phyloP scores from a whole-genome alignment of 345 rosid genomes.

The Xanthoceras sorbifolium region DNA sequence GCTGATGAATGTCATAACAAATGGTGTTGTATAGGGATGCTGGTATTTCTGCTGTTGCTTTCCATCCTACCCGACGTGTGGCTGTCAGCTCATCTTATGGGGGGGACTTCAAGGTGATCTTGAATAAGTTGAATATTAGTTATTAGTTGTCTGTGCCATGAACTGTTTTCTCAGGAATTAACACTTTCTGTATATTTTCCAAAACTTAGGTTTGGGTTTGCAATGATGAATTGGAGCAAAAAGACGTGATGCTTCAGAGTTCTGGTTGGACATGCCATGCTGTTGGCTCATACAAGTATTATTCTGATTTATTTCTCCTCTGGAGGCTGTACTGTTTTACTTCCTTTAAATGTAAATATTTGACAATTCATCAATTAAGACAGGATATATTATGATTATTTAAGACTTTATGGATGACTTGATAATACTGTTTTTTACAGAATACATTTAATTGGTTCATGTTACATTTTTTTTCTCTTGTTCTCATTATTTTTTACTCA shows the following conservation, averaged over 20 bases:
- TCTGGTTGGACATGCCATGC: conserved; percentile 88
- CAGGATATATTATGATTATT: too few relatives aligned
- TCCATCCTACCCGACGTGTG: conserved; percentile 72
- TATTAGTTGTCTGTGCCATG: background rate
- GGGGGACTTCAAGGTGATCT: conserved; percentile 91
- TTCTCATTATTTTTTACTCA: background rate
- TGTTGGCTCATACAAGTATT: conserved; percentile 91
- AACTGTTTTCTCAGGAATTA: background rate
- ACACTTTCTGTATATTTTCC: conserved; percentile 7
- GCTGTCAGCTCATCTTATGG: conserved; percentile 84
- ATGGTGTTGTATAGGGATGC: conserved; percentile 60
- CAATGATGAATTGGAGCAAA: conserved; percentile 44
- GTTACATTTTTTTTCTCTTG: too few relatives aligned
- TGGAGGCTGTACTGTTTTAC: background rate
- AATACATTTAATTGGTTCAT: too few relatives aligned
- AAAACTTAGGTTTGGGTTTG: conserved; percentile 70
- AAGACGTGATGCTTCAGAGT: conserved; percentile 38
- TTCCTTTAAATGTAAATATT: background rate
- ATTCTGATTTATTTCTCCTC: conserved; percentile 3
- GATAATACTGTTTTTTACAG: too few relatives aligned
- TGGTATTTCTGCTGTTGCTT: conserved; percentile 69
- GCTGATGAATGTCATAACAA: background rate
- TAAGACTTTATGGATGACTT: background rate
- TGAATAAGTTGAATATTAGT: background rate
- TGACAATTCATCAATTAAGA: background rate